Percentiles rank a stretch among this genome's conserved stretches.
phyloP scores from a whole-genome alignment of 768 basidiomycete species.

The Holtermanniella nyarrowii region DNA sequence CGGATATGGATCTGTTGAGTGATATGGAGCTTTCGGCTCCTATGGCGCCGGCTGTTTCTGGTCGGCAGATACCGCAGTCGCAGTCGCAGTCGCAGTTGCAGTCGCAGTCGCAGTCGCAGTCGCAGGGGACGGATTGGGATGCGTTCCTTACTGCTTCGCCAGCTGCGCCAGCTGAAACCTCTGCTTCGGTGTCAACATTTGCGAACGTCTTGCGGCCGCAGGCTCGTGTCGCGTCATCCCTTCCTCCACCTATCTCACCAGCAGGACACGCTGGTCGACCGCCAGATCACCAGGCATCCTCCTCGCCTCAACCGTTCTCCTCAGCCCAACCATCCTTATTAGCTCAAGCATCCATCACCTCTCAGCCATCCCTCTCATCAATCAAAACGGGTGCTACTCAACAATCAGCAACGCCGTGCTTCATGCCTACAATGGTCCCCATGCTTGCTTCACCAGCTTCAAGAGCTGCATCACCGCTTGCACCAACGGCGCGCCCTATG shows the following conservation, averaged over 20 bases:
- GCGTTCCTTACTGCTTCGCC: slow-evolving; percentile 9
- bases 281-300: slow-evolving; percentile 4
- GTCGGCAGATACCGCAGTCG: background rate
- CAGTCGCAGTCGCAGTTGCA: background rate
- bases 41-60: background rate
- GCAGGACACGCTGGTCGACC: no score
- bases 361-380: slow-evolving; percentile 11
- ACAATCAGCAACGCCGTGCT: slow-evolving; percentile 32
- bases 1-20: slow-evolving; percentile 30
- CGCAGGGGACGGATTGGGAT: slow-evolving; percentile 12
- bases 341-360: slow-evolving; percentile 3
- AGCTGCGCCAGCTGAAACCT: background rate
- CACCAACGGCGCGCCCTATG: slow-evolving; percentile 1
- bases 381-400: slow-evolving; percentile 14
- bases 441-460: slow-evolving; percentile 1
- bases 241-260: background rate
- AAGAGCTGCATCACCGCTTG: background rate
- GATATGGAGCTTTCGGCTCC: slow-evolving; percentile 22
- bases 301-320: slow-evolving; percentile 1
- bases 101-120: slow-evolving; percentile 1
- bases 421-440: slow-evolving; percentile 40
- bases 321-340: slow-evolving; percentile 3
- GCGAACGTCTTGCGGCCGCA: background rate
- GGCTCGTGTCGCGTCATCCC: slow-evolving; percentile 5
- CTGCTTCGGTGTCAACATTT: background rate